These are phyloP conservation scores for Leishmania aethiopica DNA, from an alignment of 208 protist genomes.

Conservation along the genomic window DNA sequence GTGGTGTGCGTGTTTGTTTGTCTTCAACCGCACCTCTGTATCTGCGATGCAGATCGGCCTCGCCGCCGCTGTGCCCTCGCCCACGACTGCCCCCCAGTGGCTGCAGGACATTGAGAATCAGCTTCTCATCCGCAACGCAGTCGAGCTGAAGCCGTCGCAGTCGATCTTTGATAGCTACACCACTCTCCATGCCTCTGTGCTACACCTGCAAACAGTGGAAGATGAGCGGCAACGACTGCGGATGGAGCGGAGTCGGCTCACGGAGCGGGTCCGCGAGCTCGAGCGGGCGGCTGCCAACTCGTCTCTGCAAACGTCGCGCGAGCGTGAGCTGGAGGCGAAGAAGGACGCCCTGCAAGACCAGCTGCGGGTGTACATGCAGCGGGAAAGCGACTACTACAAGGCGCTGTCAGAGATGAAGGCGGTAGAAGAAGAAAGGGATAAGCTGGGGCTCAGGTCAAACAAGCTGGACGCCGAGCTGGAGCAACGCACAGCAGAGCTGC, in stretches of 20 bases:
- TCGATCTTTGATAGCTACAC: conserved; percentile 50
- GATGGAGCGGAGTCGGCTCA: conserved; percentile 37
- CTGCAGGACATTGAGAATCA: conserved; percentile 42
- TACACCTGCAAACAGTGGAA: conserved; percentile 38
- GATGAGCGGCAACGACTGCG: conserved; percentile 41
- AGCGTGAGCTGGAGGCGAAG: conserved; percentile 52
- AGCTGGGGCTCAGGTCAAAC: conserved; percentile 12
- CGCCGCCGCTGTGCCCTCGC: background rate
- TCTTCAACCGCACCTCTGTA: background rate
- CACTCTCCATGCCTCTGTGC: conserved; percentile 36
- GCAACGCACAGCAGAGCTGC: conserved; percentile 53
- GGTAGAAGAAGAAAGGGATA: conserved; percentile 26
- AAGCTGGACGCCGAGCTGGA: conserved; percentile 32
- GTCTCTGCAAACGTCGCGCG: conserved; percentile 41
- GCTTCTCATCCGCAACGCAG: conserved; percentile 52
- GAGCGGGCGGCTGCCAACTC: conserved; percentile 48
- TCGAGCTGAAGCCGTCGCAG: conserved; percentile 55
- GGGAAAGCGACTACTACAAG: conserved; percentile 66
- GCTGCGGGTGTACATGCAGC: conserved; percentile 43
- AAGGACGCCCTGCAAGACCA: conserved; percentile 47
- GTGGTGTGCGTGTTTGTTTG: background rate
- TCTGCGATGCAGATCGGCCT: conserved; percentile 16
- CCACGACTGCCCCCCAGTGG: conserved; percentile 19
- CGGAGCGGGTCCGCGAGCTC: conserved; percentile 49
- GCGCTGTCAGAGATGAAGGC: conserved; percentile 38